Conservation (phyloP, 78 protist genomes). For the Bodo saltans region DNA sequence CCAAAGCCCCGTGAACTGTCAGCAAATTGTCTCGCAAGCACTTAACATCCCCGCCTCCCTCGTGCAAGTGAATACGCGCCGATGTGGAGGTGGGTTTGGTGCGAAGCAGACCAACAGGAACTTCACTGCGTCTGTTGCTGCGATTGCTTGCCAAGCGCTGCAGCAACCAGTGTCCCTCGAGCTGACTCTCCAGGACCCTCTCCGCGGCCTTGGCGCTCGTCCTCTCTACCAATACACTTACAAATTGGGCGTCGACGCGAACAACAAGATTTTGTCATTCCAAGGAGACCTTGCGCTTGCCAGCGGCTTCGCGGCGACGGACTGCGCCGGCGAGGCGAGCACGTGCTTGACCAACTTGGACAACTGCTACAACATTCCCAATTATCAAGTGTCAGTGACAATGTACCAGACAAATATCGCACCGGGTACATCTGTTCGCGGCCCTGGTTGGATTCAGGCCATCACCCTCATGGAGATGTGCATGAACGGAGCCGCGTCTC, state of each 20-base stretch:
- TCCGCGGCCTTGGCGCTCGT: constrained; percentile 72
- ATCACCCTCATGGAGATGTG: constrained; percentile 57
- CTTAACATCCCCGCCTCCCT: constrained; percentile 64
- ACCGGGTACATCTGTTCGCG: constrained; percentile 92
- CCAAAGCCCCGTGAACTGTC: constrained; percentile 76
- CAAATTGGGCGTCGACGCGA: constrained; percentile 54
- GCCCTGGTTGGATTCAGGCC: constrained; percentile 94
- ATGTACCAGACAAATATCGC: constrained; percentile 73
- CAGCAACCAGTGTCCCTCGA: constrained; percentile 62
- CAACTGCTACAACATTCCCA: constrained; percentile 74
- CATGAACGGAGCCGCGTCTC: constrained; percentile 65
- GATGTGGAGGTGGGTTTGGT: constrained; percentile 98
- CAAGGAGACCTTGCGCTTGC: constrained; percentile 43
- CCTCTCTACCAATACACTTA: constrained; percentile 74
- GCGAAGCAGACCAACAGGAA: constrained; percentile 80
- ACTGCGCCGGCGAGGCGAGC: constrained; percentile 78
- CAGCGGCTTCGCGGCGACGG: constrained; percentile 80
- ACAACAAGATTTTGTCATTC: constrained; percentile 51
- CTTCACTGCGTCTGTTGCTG: constrained; percentile 40
- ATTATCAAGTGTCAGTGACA: constrained; percentile 52
- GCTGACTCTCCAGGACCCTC: constrained; percentile 70
- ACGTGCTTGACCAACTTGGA: constrained; percentile 79
- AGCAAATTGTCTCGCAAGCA: constrained; percentile 46
- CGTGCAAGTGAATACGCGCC: constrained; percentile 49
- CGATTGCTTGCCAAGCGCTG: constrained; percentile 60